Conservation (phyloP, 352 stramenopile species). For the Elongisporangium prolatum region DNA sequence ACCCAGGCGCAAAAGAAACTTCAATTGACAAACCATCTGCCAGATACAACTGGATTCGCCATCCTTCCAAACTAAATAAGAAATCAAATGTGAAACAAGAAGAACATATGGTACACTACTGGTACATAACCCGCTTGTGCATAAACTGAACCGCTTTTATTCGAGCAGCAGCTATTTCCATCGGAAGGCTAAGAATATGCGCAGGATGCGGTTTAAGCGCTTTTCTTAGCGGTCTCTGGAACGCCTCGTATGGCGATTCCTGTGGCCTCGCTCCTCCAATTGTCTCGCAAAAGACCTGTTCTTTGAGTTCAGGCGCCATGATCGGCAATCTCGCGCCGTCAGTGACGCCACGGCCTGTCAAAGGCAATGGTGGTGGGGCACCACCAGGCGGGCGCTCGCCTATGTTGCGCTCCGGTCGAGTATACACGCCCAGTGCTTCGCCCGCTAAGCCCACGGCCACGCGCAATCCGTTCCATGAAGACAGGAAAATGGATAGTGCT, state of each 20-base stretch:
- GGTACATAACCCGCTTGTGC: too few species aligned
- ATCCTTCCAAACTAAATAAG: background rate
- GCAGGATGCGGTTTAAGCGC: background rate
- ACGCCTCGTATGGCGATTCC: background rate
- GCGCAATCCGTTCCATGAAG: slow-evolving; percentile 9
- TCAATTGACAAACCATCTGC: too few species aligned
- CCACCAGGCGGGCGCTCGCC: slow-evolving; percentile 6
- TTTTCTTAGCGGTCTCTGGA: background rate
- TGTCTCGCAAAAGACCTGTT: background rate
- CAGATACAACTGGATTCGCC: background rate
- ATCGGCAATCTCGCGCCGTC: slow-evolving; percentile 48
- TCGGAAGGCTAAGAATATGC: background rate
- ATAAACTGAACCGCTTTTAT: background rate
- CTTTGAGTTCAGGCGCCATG: slow-evolving; percentile 4
- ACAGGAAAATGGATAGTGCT: slow-evolving; percentile 6
- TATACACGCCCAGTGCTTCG: slow-evolving; percentile 42
- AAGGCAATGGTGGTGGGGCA: slow-evolving; percentile 16
- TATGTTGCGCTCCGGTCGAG: slow-evolving; percentile 27
- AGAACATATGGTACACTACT: background rate
- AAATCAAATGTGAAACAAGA: background rate
- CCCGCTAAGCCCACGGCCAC: slow-evolving; percentile 29
- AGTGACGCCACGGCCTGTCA: slow-evolving; percentile 55
- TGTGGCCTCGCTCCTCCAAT: background rate
- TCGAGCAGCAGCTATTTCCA: background rate
- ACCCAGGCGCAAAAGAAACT: background rate